Conservation (phyloP, 129 eudicot species). For the Cynara cardunculus region DNA sequence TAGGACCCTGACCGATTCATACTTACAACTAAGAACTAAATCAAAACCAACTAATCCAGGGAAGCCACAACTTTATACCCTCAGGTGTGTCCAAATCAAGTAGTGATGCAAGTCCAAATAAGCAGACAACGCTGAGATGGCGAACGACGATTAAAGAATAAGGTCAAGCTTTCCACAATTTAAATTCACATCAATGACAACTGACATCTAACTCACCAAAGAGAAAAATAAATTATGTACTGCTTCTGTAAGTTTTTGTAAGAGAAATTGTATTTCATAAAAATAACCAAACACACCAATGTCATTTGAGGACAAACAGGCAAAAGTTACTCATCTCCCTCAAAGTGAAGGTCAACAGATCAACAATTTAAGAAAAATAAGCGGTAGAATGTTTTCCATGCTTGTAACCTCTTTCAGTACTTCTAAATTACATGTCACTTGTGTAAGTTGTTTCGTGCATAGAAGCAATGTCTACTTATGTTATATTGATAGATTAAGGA, state of each 20-base stretch:
- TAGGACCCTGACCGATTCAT: background rate
- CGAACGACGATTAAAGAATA: background rate
- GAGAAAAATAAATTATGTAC: background rate
- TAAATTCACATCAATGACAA: background rate
- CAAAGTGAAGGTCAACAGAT: background rate
- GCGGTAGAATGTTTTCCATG: background rate
- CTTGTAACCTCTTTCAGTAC: constrained; percentile 5
- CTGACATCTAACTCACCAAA: background rate
- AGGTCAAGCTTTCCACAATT: background rate
- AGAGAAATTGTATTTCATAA: background rate
- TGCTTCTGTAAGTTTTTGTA: background rate
- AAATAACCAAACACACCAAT: background rate
- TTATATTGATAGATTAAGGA: background rate
- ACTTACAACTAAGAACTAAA: background rate
- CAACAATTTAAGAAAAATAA: background rate
- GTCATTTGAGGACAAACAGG: background rate
- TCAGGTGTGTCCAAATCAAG: background rate
- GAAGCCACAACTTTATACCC: background rate
- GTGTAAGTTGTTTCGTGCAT: background rate
- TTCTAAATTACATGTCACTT: background rate
- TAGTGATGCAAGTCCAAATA: background rate
- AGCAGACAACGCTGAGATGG: background rate
- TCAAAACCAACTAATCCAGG: background rate
- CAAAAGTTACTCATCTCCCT: background rate
- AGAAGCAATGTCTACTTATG: background rate